These are phyloP conservation scores for Ascoidea rubescens DNA, from an alignment of 805 yeast genomes.

Conservation along the genomic window DNA sequence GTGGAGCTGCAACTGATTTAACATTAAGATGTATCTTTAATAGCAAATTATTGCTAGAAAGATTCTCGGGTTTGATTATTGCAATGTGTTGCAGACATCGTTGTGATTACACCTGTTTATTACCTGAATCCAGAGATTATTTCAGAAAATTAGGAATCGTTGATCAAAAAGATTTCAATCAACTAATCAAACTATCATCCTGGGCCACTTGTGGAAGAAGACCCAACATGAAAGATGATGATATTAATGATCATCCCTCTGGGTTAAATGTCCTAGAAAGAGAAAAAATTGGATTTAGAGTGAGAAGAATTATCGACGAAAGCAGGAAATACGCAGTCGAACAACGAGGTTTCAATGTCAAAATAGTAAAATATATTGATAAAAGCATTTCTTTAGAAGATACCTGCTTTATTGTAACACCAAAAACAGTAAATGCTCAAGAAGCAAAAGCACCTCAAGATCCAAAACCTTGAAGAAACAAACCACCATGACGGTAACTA, in stretches of 20 bases:
- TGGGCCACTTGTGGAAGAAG: conserved; percentile 79
- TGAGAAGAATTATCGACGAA: conserved; percentile 64
- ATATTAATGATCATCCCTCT: conserved; percentile 28
- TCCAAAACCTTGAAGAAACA: no score
- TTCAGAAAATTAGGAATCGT: conserved; percentile 17
- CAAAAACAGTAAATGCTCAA: no score
- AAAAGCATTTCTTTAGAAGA: conserved; percentile 56
- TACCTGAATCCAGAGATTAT: conserved; percentile 30
- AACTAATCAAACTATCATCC: conserved; percentile 53
- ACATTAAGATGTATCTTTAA: conserved; percentile 53
- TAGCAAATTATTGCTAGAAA: conserved; percentile 15
- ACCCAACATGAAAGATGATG: conserved; percentile 24
- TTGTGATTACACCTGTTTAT: conserved; percentile 45
- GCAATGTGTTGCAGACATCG: conserved; percentile 93
- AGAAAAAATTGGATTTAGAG: conserved; percentile 46
- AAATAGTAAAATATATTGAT: conserved; percentile 46
- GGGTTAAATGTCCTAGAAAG: conserved; percentile 34
- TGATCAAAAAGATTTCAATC: conserved; percentile 23
- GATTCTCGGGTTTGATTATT: conserved; percentile 47
- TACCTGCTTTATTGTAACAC: conserved; percentile 30
- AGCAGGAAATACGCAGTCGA: conserved; percentile 42
- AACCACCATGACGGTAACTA: no score
- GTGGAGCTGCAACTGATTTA: conserved; percentile 90
- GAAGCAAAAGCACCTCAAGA: no score
- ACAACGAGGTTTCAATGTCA: conserved; percentile 25